Percentiles rank a stretch among this genome's conserved stretches.
These are phyloP conservation scores for Colletotrichum incanum DNA, from an alignment of 2,329 filamentous ascomycete species.

Conservation along the genomic window DNA sequence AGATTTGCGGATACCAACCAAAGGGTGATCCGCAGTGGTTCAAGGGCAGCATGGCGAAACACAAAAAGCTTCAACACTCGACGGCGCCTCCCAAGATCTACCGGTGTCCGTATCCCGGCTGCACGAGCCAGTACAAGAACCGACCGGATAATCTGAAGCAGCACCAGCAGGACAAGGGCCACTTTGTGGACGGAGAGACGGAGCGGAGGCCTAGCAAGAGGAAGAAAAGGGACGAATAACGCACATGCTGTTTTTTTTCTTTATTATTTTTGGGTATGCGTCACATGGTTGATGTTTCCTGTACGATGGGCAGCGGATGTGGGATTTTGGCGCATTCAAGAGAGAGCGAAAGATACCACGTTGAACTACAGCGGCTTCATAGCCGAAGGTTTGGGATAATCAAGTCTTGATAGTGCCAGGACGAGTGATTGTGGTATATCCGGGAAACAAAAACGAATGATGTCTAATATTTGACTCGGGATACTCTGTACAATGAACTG, in stretches of 20 bases:
- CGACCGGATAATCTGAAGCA: conserved; percentile 70
- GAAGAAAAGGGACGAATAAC: conserved; percentile 57
- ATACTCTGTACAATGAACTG: too few relatives aligned
- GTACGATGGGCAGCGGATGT: conserved; percentile 9
- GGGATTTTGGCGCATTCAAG: neutral
- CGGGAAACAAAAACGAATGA: neutral
- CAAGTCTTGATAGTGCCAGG: neutral
- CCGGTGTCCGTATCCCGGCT: conserved; percentile 68
- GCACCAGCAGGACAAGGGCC: conserved; percentile 70
- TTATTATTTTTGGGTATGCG: neutral
- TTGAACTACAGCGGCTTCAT: neutral
- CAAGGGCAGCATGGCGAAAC: conserved; percentile 72
- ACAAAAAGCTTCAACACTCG: conserved; percentile 70
- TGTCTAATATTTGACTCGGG: neutral
- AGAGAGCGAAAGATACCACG: conserved; percentile 5
- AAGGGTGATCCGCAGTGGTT: conserved; percentile 73
- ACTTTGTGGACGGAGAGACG: conserved; percentile 63
- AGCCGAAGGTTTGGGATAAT: neutral
- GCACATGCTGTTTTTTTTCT: conserved; percentile 27
- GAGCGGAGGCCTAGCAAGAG: conserved; percentile 61
- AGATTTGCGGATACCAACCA: conserved; percentile 69
- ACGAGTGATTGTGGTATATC: neutral
- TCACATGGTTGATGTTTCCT: neutral
- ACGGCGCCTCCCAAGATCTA: conserved; percentile 65
- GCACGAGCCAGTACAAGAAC: conserved; percentile 70